Evolutionary conservation across 768 basidiomycete genomes (phyloP).

Genomic region (Naganishia friedmannii): DNA sequence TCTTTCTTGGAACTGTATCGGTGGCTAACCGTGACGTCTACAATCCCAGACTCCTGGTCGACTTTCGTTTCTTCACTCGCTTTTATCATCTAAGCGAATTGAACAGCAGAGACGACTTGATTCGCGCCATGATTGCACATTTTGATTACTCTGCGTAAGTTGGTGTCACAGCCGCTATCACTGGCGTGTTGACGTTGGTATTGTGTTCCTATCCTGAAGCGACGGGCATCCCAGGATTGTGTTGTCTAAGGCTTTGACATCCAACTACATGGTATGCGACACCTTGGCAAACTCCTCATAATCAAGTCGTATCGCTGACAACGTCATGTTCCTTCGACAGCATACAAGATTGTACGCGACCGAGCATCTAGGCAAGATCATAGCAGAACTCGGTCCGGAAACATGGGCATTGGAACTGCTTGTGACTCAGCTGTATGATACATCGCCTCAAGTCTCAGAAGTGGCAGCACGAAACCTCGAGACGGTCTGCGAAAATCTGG

Average conservation of each 20-base stretch:
- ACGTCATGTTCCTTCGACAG: constrained; percentile 52
- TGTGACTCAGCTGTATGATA: constrained; percentile 93
- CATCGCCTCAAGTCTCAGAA: constrained; percentile 82
- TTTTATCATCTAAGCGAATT: constrained; percentile 94
- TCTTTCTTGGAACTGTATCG: background rate
- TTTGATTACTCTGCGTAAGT: constrained; percentile 84
- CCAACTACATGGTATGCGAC: constrained; percentile 71
- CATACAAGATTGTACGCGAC: constrained; percentile 87
- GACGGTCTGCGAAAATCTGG: constrained; percentile 79
- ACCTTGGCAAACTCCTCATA: constrained; percentile 1
- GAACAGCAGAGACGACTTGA: constrained; percentile 83
- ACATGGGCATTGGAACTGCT: constrained; percentile 89
- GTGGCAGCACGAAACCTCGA: constrained; percentile 84
- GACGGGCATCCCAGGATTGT: constrained; percentile 93
- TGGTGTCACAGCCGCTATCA: background rate
- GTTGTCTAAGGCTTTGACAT: constrained; percentile 88
- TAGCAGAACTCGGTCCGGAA: constrained; percentile 63
- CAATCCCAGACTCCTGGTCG: constrained; percentile 70
- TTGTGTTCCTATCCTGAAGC: constrained; percentile 53
- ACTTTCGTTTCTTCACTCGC: constrained; percentile 86
- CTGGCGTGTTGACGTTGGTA: background rate
- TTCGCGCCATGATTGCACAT: constrained; percentile 84
- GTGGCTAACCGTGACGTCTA: background rate
- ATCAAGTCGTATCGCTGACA: background rate
- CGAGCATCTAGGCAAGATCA: constrained; percentile 74